phyloP scores from a whole-genome alignment of 2,329 filamentous ascomycete genomes.

The Sphaerulina musiva region DNA sequence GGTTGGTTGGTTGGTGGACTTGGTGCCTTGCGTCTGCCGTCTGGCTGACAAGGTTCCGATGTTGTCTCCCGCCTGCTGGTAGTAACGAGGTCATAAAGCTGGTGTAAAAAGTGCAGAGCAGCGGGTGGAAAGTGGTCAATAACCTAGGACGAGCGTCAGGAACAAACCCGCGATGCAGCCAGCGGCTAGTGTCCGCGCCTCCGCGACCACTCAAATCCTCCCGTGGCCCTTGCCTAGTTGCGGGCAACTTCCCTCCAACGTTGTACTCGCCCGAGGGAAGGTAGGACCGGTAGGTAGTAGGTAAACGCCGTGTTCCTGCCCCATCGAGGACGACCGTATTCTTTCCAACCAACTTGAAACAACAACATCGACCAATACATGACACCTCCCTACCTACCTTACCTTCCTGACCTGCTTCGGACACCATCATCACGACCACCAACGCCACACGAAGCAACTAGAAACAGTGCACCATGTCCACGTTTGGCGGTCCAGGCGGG shows the following conservation, averaged over 20 bases:
- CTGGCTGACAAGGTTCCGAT: too few species aligned
- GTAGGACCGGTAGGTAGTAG: too few species aligned
- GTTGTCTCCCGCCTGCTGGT: too few species aligned
- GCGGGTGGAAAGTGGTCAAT: too few species aligned
- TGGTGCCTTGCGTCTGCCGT: too few species aligned
- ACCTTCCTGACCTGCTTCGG: neutral
- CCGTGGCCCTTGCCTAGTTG: neutral
- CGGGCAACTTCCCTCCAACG: neutral
- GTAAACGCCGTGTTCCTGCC: too few species aligned
- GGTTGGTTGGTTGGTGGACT: too few species aligned
- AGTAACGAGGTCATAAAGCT: too few species aligned
- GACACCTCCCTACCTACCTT: too few species aligned
- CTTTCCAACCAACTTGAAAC: neutral
- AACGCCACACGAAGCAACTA: neutral
- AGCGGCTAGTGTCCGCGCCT: neutral
- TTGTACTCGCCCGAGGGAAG: neutral
- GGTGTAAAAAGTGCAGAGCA: too few species aligned
- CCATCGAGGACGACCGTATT: too few species aligned
- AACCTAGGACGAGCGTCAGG: neutral
- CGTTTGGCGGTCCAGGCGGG: constrained; percentile 61
- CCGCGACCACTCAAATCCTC: constrained; percentile 1
- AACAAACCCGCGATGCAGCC: constrained; percentile 1
- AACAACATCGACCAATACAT: neutral
- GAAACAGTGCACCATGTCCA: constrained; percentile 27
- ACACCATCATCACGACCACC: neutral